Base-by-base conservation (phyloP, 2,329 filamentous ascomycete genomes). In the Neonectria faginata region DNA sequence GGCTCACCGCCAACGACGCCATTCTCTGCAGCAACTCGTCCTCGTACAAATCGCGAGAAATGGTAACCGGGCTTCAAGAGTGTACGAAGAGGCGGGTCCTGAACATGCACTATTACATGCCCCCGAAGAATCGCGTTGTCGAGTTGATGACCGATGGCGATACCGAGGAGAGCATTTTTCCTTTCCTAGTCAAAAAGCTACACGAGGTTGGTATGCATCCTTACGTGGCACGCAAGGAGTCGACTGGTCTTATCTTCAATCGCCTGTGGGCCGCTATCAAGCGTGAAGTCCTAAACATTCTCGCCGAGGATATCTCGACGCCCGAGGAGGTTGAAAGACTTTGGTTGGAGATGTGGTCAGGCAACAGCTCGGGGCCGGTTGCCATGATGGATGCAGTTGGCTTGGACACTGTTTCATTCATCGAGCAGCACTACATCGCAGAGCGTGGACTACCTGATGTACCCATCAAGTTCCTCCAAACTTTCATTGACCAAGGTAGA, bases 181-280 rank as follows among this genome's bases (percentile, higher is more conserved):
- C 79, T 0, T 85, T 86, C 64, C 65, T 87, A 47, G 75, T 75
- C 3, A 74, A 80, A 16, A 74, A 77, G 39, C 79, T 79, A 3
- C 69, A 70, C 20, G 79, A 81, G n/a, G 78, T 76, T 3, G 83
- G 79, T 0, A 79, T 80, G 33, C 70, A 76, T 3, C 83, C 83
- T 0, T 79, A 80, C 22, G 67, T 75, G 5, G 83, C 83, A 0
- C 68, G 77, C 7, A 82, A 81, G 53, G 81, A 87, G 65, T 85
- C 84, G 0, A 85, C 84, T 0, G 82, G 85, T 0, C 83, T 87
- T 65, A 83, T 88, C 39, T 85, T 86, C 69, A 87, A 88, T 58
- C 81, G 85, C 0, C 72, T 88, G 0, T 88, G 85, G 85, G 86
- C 85, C 0, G 85, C 85, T 0, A 78, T 88, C 16, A 87, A 88